phyloP scores from a whole-genome alignment of 2,329 filamentous ascomycete genomes.

The Fusarium piperis region DNA sequence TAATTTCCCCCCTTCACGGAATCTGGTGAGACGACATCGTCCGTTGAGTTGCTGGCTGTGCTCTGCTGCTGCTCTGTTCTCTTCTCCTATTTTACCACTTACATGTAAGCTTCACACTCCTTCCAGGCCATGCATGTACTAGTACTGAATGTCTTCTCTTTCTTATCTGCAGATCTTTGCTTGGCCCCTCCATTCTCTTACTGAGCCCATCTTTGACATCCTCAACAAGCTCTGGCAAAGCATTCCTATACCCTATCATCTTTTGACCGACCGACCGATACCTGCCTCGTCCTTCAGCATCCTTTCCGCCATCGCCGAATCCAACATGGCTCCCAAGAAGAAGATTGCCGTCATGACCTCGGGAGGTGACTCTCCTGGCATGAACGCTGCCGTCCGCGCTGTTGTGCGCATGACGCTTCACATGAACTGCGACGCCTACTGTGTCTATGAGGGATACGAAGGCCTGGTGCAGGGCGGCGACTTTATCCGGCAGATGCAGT shows the following conservation, averaged over 20 bases:
- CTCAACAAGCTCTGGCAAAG: slow-evolving; percentile 39
- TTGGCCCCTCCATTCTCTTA: slow-evolving; percentile 45
- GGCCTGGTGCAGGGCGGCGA: slow-evolving; percentile 90
- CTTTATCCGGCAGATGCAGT: slow-evolving; percentile 87
- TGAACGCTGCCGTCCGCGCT: slow-evolving; percentile 91
- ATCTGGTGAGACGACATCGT: slow-evolving; percentile 39
- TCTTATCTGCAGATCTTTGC: slow-evolving; percentile 41
- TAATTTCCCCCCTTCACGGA: slow-evolving; percentile 37
- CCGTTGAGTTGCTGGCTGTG: slow-evolving; percentile 16
- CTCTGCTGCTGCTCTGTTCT: slow-evolving; percentile 9
- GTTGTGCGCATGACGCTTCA: slow-evolving; percentile 93
- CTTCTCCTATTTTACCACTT: slow-evolving; percentile 11
- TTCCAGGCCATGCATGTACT: slow-evolving; percentile 15
- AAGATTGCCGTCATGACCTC: slow-evolving; percentile 93
- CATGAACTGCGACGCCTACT: slow-evolving; percentile 81
- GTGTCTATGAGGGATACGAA: slow-evolving; percentile 94
- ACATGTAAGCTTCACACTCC: slow-evolving; percentile 21
- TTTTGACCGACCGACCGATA: slow-evolving; percentile 17
- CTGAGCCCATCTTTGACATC: slow-evolving; percentile 42
- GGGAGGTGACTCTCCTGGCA: slow-evolving; percentile 92
- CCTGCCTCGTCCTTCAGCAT: slow-evolving; percentile 8
- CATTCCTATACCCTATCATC: slow-evolving; percentile 23
- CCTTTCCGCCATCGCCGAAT: slow-evolving; percentile 21
- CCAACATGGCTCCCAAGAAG: slow-evolving; percentile 63
- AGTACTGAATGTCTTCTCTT: slow-evolving; percentile 41